A percentile compares a stretch with the other conserved stretches of the same genome.
phyloP scores from a whole-genome alignment of 257 asterid genomes.

The Petunia secreta region DNA sequence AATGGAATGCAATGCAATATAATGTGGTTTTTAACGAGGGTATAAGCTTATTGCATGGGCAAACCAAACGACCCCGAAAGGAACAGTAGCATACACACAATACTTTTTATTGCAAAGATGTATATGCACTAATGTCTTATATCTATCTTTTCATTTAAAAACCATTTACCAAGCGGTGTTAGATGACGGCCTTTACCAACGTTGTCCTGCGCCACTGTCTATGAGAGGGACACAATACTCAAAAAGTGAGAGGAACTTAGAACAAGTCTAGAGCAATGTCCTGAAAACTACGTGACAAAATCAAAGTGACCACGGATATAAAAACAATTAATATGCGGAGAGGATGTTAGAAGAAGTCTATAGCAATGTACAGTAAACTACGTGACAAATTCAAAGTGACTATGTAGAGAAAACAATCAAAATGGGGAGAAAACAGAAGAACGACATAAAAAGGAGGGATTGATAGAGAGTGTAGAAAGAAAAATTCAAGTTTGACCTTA shows the following conservation, averaged over 20 bases:
- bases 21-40: no score
- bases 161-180: neutral
- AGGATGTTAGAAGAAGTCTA: neutral
- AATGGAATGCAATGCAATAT: no score
- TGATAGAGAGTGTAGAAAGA: neutral
- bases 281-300: neutral
- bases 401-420: neutral
- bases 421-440: neutral
- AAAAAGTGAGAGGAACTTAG: neutral
- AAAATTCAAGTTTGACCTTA: slow-evolving; percentile 22
- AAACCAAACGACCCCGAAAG: no score
- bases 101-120: no score
- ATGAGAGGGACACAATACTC: neutral
- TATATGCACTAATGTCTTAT: no score
- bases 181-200: no score
- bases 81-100: no score
- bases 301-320: neutral
- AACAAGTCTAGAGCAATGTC: neutral
- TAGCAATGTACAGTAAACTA: neutral
- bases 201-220: neutral
- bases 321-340: neutral
- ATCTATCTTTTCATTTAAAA: no score
- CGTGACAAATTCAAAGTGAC: neutral
- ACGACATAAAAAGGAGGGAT: neutral
- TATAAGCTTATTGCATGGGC: no score